phyloP scores from a whole-genome alignment of 352 stramenopile genomes.

The Phytophthora lateralis region DNA sequence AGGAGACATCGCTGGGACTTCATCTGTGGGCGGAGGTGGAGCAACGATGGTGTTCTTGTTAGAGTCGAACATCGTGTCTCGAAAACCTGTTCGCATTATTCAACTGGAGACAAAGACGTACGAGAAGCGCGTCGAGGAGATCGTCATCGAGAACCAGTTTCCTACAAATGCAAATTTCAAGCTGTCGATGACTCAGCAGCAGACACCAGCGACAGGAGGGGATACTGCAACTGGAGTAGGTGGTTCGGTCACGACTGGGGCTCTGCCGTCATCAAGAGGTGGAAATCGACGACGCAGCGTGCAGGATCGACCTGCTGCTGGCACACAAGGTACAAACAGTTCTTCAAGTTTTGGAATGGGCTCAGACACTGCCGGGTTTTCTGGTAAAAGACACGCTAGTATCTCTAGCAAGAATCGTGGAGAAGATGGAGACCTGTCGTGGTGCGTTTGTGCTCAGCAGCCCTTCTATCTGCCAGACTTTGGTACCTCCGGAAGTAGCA shows the following conservation, averaged over 20 bases:
- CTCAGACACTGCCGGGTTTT: slow-evolving; percentile 1
- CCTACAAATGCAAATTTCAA: slow-evolving; percentile 69
- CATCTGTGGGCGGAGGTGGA: slow-evolving; percentile 32
- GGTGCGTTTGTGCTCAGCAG: slow-evolving; percentile 71
- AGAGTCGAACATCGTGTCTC: slow-evolving; percentile 77
- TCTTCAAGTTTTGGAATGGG: slow-evolving; percentile 13
- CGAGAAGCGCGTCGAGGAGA: slow-evolving; percentile 76
- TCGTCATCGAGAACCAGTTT: slow-evolving; percentile 91
- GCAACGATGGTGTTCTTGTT: slow-evolving; percentile 93
- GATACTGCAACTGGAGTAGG: slow-evolving; percentile 6
- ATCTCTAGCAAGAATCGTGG: slow-evolving; percentile 27
- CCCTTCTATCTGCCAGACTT: slow-evolving; percentile 81
- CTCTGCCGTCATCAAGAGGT: slow-evolving; percentile 16
- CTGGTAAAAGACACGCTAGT: slow-evolving; percentile 10
- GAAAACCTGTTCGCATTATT: slow-evolving; percentile 82
- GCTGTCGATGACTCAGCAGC: slow-evolving; percentile 71
- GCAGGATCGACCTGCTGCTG: not conserved
- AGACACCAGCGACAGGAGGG: slow-evolving; percentile 2
- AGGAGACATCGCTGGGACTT: slow-evolving; percentile 31
- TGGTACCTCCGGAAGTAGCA: slow-evolving; percentile 36
- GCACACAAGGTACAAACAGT: slow-evolving; percentile 11
- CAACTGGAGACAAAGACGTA: slow-evolving; percentile 82
- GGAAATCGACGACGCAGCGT: slow-evolving; percentile 20
- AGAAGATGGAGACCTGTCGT: slow-evolving; percentile 53
- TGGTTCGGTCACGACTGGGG: not conserved